These are phyloP conservation scores for Metroxylon sagu DNA, from an alignment of 176 grass and related monocot genomes.

Conservation along the genomic window DNA sequence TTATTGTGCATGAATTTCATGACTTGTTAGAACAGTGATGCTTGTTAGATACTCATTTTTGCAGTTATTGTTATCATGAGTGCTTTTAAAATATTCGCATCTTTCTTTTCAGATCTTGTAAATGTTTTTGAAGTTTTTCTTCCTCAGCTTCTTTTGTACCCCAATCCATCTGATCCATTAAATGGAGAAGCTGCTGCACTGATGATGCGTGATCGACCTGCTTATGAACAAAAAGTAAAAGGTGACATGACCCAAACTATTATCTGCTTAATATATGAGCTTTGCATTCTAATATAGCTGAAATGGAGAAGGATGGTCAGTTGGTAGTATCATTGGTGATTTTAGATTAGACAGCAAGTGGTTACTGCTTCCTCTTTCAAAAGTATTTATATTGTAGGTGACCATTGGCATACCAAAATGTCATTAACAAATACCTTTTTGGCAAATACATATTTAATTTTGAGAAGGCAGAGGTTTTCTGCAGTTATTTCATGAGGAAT, in stretches of 20 bases:
- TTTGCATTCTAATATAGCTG: not conserved
- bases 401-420: no score
- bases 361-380: no score
- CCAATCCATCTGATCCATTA: conserved; percentile 92
- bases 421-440: no score
- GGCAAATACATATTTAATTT: no score
- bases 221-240: conserved; percentile 99
- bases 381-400: no score
- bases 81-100: conserved; percentile 2
- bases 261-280: not conserved
- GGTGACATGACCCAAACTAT: conserved; percentile 29
- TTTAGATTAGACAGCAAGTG: no score
- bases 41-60: no score
- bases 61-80: no score
- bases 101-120: conserved; percentile 56
- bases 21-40: not conserved
- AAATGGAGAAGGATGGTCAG: not conserved
- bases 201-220: conserved; percentile 87
- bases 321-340: not conserved
- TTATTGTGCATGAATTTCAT: not conserved
- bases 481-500: no score
- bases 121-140: conserved; percentile 98
- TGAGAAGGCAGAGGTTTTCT: no score
- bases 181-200: conserved; percentile 94
- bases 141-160: conserved; percentile 85